Evolutionary conservation across 2,329 filamentous ascomycete species (phyloP).

Genomic region (Diaporthe caulivora): DNA sequence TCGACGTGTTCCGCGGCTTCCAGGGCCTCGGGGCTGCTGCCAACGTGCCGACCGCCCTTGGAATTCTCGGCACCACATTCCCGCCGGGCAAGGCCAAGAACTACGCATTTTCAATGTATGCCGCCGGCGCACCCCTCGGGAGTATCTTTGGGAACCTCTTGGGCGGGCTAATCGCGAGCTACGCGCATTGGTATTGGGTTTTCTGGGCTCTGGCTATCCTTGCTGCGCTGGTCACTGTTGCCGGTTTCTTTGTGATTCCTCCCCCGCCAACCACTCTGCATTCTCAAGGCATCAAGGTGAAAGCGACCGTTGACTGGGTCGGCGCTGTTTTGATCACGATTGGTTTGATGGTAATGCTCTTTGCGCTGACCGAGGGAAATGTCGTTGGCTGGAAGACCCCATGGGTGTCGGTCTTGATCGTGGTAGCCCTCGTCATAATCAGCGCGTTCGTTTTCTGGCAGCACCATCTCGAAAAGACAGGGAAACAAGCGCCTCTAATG

Average conservation of each 20-base stretch:
- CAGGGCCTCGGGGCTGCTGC: constrained; percentile 77
- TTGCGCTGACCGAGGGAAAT: constrained; percentile 77
- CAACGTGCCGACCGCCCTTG: constrained; percentile 78
- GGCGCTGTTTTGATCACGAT: constrained; percentile 73
- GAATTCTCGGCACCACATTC: constrained; percentile 77
- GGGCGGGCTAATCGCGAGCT: constrained; percentile 73
- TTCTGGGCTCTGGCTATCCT: constrained; percentile 75
- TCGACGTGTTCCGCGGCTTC: constrained; percentile 74
- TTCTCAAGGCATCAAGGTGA: constrained; percentile 48
- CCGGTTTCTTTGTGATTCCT: constrained; percentile 72
- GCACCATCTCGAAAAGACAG: constrained; percentile 66
- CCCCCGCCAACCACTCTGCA: constrained; percentile 53
- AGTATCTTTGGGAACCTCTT: constrained; percentile 75
- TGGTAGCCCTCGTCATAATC: constrained; percentile 68
- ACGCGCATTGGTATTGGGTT: constrained; percentile 74
- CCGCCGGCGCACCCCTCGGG: constrained; percentile 74
- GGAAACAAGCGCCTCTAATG: constrained; percentile 68
- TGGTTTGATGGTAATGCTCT: constrained; percentile 72
- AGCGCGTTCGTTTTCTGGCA: constrained; percentile 72
- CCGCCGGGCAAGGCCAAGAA: constrained; percentile 77
- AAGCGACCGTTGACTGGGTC: constrained; percentile 73
- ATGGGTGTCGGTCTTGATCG: constrained; percentile 72
- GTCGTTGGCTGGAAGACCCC: constrained; percentile 75
- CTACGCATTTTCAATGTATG: constrained; percentile 76
- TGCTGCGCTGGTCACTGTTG: constrained; percentile 66